phyloP scores from a whole-genome alignment of 208 protist genomes.

The Crithidia sp. region DNA sequence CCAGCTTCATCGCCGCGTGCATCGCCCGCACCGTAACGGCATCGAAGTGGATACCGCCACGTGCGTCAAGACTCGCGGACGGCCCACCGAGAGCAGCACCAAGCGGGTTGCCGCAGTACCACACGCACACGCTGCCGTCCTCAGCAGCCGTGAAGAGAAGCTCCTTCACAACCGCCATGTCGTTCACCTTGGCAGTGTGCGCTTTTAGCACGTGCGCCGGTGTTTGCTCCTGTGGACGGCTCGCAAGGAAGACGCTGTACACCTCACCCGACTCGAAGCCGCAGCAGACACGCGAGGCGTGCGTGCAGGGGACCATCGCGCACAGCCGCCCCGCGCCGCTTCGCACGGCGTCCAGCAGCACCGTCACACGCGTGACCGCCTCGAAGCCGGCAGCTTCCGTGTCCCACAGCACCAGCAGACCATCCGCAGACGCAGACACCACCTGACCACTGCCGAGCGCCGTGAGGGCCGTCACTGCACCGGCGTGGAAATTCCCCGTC shows the following conservation, averaged over 20 bases:
- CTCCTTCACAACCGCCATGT: conserved; percentile 59
- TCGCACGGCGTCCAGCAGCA: conserved; percentile 22
- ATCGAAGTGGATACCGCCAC: neutral
- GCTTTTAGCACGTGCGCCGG: conserved; percentile 37
- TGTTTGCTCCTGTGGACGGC: conserved; percentile 48
- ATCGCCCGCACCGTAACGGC: conserved; percentile 5
- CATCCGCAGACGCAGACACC: conserved; percentile 78
- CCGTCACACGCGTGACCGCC: conserved; percentile 58
- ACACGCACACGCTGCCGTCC: conserved; percentile 75
- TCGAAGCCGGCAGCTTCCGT: conserved; percentile 73
- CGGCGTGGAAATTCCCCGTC: conserved; percentile 60
- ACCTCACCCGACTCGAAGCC: conserved; percentile 66
- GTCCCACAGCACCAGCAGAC: conserved; percentile 83
- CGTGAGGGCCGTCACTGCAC: conserved; percentile 47
- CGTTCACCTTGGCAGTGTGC: conserved; percentile 67
- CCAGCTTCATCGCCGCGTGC: conserved; percentile 21
- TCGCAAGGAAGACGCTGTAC: conserved; percentile 47
- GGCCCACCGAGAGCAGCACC: neutral
- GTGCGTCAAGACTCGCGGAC: neutral
- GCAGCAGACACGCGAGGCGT: conserved; percentile 49
- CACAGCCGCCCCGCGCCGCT: conserved; percentile 17
- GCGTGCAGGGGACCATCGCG: conserved; percentile 21
- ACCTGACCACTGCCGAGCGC: conserved; percentile 27
- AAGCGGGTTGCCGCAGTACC: conserved; percentile 37
- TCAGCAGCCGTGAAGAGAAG: conserved; percentile 82